Evolutionary conservation across 306 rosid genomes (phyloP).

Genomic region (Hippophae gyantsensis): DNA sequence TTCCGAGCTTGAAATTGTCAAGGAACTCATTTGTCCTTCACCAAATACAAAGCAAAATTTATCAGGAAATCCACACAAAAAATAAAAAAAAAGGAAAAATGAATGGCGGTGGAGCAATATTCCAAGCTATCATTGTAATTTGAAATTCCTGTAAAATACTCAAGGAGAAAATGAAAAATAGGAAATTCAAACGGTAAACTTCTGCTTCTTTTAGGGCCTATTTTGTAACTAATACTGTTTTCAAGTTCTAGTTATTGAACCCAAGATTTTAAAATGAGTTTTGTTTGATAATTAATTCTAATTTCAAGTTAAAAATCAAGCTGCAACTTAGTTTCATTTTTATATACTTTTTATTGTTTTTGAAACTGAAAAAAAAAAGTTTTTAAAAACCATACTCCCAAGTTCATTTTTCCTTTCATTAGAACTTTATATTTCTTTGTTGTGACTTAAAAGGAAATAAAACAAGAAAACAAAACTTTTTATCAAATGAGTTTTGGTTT

Average conservation of each 20-base stretch:
- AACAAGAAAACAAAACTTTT: too few species aligned
- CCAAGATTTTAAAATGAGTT: not conserved
- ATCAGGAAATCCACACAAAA: conserved; percentile 1
- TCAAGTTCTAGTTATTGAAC: not conserved
- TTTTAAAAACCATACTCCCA: too few species aligned
- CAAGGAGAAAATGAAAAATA: not conserved
- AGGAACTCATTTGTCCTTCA: conserved; percentile 59
- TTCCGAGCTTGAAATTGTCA: conserved; percentile 35
- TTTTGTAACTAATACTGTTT: not conserved
- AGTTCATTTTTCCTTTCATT: too few species aligned
- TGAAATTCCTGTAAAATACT: not conserved
- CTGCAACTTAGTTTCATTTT: too few species aligned
- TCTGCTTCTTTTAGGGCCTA: not conserved
- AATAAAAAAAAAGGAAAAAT: not conserved
- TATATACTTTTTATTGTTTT: too few species aligned
- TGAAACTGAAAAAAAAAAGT: too few species aligned
- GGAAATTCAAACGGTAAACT: not conserved
- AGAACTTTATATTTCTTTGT: too few species aligned
- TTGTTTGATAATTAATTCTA: not conserved
- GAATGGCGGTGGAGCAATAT: not conserved
- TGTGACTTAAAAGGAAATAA: too few species aligned
- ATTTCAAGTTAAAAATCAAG: not conserved
- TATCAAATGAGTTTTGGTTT: too few species aligned
- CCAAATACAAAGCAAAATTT: conserved; percentile 2
- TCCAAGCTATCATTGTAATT: not conserved